Percentiles rank a stretch among this genome's conserved stretches.
These are phyloP conservation scores for Taiwanofungus camphoratus DNA, from an alignment of 1,284 basidiomycete genomes.

Conservation along the genomic window DNA sequence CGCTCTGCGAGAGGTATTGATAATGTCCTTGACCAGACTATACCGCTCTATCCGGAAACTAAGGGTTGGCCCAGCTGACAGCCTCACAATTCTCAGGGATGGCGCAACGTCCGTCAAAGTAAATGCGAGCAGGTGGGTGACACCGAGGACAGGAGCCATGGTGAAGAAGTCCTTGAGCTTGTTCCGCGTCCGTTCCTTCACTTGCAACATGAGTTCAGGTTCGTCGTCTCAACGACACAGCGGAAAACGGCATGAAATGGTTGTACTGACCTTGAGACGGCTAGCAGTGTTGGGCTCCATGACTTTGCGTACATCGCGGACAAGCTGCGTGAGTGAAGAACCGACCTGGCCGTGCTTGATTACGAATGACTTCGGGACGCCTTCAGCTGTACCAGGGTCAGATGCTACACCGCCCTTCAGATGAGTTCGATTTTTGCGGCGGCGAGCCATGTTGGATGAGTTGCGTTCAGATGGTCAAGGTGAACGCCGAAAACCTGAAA, in stretches of 20 bases:
- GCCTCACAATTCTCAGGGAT: slow-evolving; percentile 81
- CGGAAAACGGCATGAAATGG: neutral
- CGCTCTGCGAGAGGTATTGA: slow-evolving; percentile 61
- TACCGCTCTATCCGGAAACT: slow-evolving; percentile 93
- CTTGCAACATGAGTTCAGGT: slow-evolving; percentile 22
- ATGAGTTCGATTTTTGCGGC: slow-evolving; percentile 85
- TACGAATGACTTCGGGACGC: slow-evolving; percentile 74
- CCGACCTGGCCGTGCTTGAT: slow-evolving; percentile 95
- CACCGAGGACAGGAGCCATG: slow-evolving; percentile 87
- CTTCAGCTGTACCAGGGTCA: slow-evolving; percentile 30
- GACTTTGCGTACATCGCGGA: slow-evolving; percentile 88
- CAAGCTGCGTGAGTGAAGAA: slow-evolving; percentile 80
- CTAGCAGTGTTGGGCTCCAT: slow-evolving; percentile 99
- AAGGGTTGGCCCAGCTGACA: slow-evolving; percentile 92
- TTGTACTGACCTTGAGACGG: slow-evolving; percentile 66
- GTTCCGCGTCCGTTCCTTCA: slow-evolving; percentile 86
- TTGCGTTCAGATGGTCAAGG: too few species aligned
- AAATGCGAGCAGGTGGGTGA: slow-evolving; percentile 92
- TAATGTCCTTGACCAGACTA: slow-evolving; percentile 82
- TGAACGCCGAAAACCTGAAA: too few species aligned
- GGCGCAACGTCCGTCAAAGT: slow-evolving; percentile 83
- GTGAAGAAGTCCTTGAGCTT: slow-evolving; percentile 93
- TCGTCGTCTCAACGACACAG: neutral
- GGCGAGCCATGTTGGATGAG: slow-evolving; percentile 68
- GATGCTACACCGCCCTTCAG: slow-evolving; percentile 53